A percentile compares a stretch with the other conserved stretches of the same genome.
Conservation (phyloP, 2,329 filamentous ascomycete species). For the Hymenoscyphus scutula region DNA sequence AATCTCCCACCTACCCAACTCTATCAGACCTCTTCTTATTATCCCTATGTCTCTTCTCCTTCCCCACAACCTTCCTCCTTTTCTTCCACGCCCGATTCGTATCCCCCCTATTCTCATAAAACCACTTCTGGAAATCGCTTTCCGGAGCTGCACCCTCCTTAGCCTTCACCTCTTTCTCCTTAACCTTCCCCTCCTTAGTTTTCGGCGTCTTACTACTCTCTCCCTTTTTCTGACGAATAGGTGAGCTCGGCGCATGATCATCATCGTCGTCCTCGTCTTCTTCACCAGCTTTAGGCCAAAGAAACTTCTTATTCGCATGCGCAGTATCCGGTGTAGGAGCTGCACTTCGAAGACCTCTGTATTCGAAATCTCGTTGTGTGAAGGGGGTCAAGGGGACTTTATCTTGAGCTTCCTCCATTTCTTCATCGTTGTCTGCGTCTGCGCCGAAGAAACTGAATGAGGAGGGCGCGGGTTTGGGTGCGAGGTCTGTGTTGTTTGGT, state of each 20-base stretch:
- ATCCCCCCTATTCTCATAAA: slow-evolving; percentile 65
- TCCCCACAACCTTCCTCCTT: slow-evolving; percentile 58
- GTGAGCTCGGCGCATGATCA: slow-evolving; percentile 17
- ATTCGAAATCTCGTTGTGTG: slow-evolving; percentile 74
- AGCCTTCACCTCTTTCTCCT: slow-evolving; percentile 20
- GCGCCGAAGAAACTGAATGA: slow-evolving; percentile 78
- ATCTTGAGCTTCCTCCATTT: slow-evolving; percentile 43
- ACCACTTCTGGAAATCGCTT: slow-evolving; percentile 62
- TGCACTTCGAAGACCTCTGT: slow-evolving; percentile 74
- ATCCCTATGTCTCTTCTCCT: slow-evolving; percentile 66
- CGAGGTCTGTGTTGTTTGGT: slow-evolving; percentile 38
- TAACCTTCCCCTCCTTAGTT: slow-evolving; percentile 18
- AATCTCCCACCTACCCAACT: slow-evolving; percentile 9
- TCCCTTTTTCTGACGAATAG: slow-evolving; percentile 29
- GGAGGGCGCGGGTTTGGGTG: slow-evolving; percentile 48
- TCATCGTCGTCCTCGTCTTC: slow-evolving; percentile 47
- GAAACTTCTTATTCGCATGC: slow-evolving; percentile 64
- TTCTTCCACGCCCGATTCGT: slow-evolving; percentile 66
- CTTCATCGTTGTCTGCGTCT: slow-evolving; percentile 42
- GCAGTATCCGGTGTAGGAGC: slow-evolving; percentile 95
- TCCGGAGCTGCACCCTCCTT: slow-evolving; percentile 28
- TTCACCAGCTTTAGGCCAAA: slow-evolving; percentile 51
- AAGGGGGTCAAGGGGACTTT: slow-evolving; percentile 75
- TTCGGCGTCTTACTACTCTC: slow-evolving; percentile 25
- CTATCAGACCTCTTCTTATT: slow-evolving; percentile 51